phyloP scores from a whole-genome alignment of 805 yeast genomes.

The Metschnikowia koreensis region DNA sequence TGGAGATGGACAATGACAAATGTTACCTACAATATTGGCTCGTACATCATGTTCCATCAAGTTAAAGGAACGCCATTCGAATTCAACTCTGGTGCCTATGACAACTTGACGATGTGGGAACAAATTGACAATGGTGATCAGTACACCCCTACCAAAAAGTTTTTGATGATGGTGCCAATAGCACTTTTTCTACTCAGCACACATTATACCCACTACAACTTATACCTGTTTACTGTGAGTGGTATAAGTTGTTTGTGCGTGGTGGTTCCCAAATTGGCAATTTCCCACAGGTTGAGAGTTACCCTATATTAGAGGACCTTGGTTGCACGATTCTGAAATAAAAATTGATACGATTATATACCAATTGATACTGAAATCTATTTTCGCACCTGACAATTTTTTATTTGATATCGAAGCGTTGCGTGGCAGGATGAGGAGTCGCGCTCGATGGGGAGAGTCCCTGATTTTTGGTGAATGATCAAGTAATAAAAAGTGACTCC shows the following conservation, averaged over 20 bases:
- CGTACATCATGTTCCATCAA: conserved; percentile 93
- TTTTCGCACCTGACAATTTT: neutral
- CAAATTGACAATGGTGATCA: conserved; percentile 95
- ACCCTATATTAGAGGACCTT: conserved; percentile 31
- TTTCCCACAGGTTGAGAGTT: conserved; percentile 74
- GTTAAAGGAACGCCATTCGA: conserved; percentile 98
- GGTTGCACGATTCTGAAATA: neutral
- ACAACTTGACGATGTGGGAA: conserved; percentile 97
- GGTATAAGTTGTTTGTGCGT: conserved; percentile 79
- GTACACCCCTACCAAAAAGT: conserved; percentile 94
- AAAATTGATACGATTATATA: neutral
- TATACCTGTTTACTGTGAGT: conserved; percentile 75
- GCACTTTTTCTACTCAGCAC: conserved; percentile 81
- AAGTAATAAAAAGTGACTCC: conserved; percentile 7
- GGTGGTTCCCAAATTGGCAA: conserved; percentile 88
- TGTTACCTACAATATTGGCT: conserved; percentile 83
- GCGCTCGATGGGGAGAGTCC: neutral
- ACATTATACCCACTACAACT: conserved; percentile 84
- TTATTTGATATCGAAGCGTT: neutral
- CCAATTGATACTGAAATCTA: neutral
- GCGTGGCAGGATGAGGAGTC: neutral
- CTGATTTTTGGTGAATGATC: neutral
- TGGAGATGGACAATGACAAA: conserved; percentile 94
- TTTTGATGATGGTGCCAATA: conserved; percentile 89
- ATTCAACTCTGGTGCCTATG: conserved; percentile 94